These are phyloP conservation scores for Leishmania arabica DNA, from an alignment of 208 protist species.

Conservation along the genomic window DNA sequence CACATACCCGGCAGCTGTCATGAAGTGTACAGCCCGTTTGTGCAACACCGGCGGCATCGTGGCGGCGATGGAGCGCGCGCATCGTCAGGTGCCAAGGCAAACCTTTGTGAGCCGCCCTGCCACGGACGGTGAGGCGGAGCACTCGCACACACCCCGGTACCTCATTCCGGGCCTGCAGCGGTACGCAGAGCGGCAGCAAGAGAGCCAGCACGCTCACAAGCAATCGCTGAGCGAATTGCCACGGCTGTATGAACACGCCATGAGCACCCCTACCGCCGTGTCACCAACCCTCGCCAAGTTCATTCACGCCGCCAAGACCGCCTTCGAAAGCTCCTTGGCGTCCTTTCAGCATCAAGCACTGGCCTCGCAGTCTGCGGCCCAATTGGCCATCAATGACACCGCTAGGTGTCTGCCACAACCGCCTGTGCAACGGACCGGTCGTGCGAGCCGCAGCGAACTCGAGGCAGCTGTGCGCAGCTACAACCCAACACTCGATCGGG, in stretches of 20 bases:
- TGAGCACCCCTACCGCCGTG: not conserved
- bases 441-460: constrained; percentile 8
- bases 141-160: constrained; percentile 8
- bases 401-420: not conserved
- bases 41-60: not conserved
- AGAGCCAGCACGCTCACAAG: not conserved
- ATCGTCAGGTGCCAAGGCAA: constrained; percentile 11
- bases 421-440: not conserved
- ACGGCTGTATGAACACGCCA: not conserved
- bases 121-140: constrained; percentile 3
- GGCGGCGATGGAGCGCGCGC: constrained; percentile 17
- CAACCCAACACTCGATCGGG: constrained; percentile 44
- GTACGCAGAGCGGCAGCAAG: constrained; percentile 19
- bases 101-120: not conserved
- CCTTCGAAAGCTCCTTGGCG: not conserved
- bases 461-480: constrained; percentile 32
- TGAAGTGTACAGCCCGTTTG: constrained; percentile 6
- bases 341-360: constrained; percentile 4
- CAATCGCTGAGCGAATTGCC: not conserved
- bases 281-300: not conserved
- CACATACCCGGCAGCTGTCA: not conserved
- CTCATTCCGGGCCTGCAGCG: constrained; percentile 9
- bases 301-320: constrained; percentile 10
- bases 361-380: not conserved
- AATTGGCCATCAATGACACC: not conserved